Base-by-base conservation (phyloP, 306 rosid species). In the Vigna radiata region DNA sequence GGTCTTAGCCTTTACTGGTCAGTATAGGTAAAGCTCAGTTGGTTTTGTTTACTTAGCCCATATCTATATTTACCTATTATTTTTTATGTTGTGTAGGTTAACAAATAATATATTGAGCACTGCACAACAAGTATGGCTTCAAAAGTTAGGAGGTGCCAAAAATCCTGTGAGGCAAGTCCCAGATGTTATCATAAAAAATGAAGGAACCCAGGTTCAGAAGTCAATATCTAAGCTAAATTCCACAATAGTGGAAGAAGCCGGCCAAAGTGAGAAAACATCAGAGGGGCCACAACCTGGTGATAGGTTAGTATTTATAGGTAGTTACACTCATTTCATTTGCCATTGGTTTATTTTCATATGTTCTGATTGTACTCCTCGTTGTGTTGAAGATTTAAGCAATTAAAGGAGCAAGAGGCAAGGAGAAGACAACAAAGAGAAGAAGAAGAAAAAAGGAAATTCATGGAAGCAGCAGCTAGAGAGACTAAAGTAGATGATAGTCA, bases 1-100 rank as follows among this genome's bases (percentile, higher is more conserved):
- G 99, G 99, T 80, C 87, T 96, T 76, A 93, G 99, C 84, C 99
- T 96, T 73, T 96, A 96, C 79, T 96, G 99, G 99, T 96, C 77
- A 86, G 96, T 74, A 61, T 19, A 74, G 31, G 23, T 69, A 68
- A 73, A 72, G 48, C 64, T 50, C 72, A 37, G 39, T 76, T 69
- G 68, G 70, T 61, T 63, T 75, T 79, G 9, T 64, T 81, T 58
- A 56, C 69, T 41, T 29, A 48, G 27, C 10, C 68, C 36, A 52
- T 61, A 25, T 73, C 66, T 54, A 60, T 39, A 52, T 71, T 85
- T 71, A 70, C 80, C 48, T 65, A 23, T 75, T 76, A 66, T 85
- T 58, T 33, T 62, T 61, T 64, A 43, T 67, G 56, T 63, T 75
- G 16, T 79, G 72, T 79, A 95, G 99, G 99, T 81, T 96, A 53